phyloP scores from a whole-genome alignment of 108 stramenopile species.

The Conticribra guillardii region DNA sequence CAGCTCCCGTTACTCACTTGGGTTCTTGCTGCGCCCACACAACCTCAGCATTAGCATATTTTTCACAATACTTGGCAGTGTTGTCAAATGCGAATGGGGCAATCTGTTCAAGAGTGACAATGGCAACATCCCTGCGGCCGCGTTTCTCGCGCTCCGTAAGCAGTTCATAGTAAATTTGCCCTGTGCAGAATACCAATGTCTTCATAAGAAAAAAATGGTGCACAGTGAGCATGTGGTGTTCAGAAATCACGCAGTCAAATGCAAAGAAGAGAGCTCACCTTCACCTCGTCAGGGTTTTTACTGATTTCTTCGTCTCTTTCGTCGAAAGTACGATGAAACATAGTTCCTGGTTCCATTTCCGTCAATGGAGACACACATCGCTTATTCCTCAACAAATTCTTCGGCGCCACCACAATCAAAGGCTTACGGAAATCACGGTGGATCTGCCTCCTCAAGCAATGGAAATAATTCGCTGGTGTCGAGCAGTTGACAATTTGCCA shows the following conservation, averaged over 20 bases:
- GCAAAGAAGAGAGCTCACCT: slow-evolving; percentile 50
- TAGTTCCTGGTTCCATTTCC: slow-evolving; percentile 93
- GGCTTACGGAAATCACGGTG: slow-evolving; percentile 99
- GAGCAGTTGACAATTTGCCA: slow-evolving; percentile 98
- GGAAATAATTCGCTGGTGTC: slow-evolving; percentile 99
- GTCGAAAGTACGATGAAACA: slow-evolving; percentile 84
- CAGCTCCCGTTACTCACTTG: slow-evolving; percentile 53
- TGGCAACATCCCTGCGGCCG: slow-evolving; percentile 87
- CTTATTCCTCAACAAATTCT: slow-evolving; percentile 95
- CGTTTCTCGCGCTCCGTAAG: slow-evolving; percentile 86
- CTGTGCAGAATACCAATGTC: slow-evolving; percentile 94
- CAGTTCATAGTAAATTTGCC: slow-evolving; percentile 99
- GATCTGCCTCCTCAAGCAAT: slow-evolving; percentile 97
- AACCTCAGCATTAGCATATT: slow-evolving; percentile 93
- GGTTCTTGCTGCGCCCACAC: slow-evolving; percentile 97
- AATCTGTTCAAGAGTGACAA: slow-evolving; percentile 97
- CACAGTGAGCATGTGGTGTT: background rate
- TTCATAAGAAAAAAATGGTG: slow-evolving; percentile 14
- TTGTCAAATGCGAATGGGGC: slow-evolving; percentile 98
- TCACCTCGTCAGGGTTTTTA: slow-evolving; percentile 82
- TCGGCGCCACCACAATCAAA: slow-evolving; percentile 95
- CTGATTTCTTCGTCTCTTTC: slow-evolving; percentile 79
- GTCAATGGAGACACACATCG: slow-evolving; percentile 85
- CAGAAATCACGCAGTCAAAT: background rate
- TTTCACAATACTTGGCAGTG: slow-evolving; percentile 75